Evolutionary conservation across 176 grass and related monocot species (phyloP).

Genomic region (Carex kokanica): DNA sequence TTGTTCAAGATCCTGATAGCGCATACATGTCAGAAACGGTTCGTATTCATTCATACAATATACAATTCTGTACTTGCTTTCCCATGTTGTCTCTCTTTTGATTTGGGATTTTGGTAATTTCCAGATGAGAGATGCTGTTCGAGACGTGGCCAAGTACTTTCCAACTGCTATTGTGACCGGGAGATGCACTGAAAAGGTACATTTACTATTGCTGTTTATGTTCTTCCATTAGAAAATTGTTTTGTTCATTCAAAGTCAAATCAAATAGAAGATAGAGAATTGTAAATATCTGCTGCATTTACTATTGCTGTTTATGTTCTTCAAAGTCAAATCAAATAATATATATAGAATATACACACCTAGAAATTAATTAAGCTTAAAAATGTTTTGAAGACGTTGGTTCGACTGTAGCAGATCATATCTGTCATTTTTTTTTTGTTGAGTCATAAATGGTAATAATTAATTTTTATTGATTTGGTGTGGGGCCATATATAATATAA

Average conservation of each 20-base stretch:
- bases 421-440: background rate
- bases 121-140: slow-evolving; percentile 67
- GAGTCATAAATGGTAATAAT: background rate
- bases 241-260: background rate
- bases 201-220: slow-evolving; percentile 7
- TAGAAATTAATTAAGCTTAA: background rate
- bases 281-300: background rate
- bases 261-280: background rate
- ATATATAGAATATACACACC: background rate
- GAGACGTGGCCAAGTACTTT: slow-evolving; percentile 15
- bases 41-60: background rate
- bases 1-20: slow-evolving; percentile 70
- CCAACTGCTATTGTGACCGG: slow-evolving; percentile 47
- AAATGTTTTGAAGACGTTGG: background rate
- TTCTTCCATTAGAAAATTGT: background rate
- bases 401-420: background rate
- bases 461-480: slow-evolving; percentile 11
- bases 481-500: background rate
- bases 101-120: background rate
- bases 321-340: background rate
- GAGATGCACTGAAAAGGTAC: slow-evolving; percentile 42
- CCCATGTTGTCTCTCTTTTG: background rate
- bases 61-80: background rate
- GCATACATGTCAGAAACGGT: slow-evolving; percentile 78
- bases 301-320: background rate